Evolutionary conservation across 352 stramenopile species (phyloP), one percentile per base, ranked within the genome.

Genomic region (Phytopythium sindhum): DNA sequence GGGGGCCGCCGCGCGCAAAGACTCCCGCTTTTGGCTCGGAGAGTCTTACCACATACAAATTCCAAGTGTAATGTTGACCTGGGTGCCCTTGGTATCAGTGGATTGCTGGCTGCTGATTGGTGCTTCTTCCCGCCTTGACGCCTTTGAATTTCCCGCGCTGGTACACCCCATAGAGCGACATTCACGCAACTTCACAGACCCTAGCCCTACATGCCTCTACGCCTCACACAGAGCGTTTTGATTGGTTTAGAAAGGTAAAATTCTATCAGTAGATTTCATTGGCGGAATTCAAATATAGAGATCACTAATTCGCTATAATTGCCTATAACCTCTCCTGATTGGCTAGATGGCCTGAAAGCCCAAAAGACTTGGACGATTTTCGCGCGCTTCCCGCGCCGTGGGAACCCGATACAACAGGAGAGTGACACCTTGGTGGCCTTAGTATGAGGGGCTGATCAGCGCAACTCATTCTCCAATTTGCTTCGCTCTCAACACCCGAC

Each of bases 401-500:
- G 29, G 26, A 21, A 19, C 17, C 48, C 67, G 63, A 31, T 50
- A 60, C 41, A 64, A 57, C 55, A 57, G 60, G 42, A 39, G 19
- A 23, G 14, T 10, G 10, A 2, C 11, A 1, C 5, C 11, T 4
- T 8, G 21, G n/a, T n/a, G 33, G 7, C 33, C 33, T 11, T 10
- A n/a, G 39, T n/a, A 45, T 21, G 12, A 44, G 17, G 5, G 41
- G 42, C 42, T 50, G 42, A 50, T 26, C 42, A 23, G 0, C 39
- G n/a, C 23, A 53, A 64, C 12, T 52, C 77, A 89, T 82, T 88
- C 72, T 55, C 67, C 21, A 89, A 80, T 87, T 86, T 84, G 66
- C 74, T 79, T 57, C 60, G 63, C 58, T 73, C 54, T 77, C 65
- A 69, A 70, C 63, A 80, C 67, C n/a, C 37, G 44, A 65, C 56